phyloP scores from a whole-genome alignment of 148 eudicot species.

The Cornus kousa region DNA sequence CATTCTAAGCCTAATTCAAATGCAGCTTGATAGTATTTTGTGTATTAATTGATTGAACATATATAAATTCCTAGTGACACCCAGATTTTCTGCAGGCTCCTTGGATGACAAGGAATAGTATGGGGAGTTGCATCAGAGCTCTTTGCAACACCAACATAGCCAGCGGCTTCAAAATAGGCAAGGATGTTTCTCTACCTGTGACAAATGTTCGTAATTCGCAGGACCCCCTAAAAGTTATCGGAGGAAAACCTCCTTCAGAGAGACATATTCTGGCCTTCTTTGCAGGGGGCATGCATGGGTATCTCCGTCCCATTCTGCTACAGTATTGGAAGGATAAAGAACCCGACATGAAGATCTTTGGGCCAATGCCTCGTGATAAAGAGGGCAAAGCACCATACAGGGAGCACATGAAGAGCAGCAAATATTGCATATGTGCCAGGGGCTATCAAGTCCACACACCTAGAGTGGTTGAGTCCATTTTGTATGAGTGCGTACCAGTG shows the following conservation, averaged over 20 bases:
- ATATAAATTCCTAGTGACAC: conserved; percentile 3
- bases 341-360: conserved; percentile 66
- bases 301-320: conserved; percentile 63
- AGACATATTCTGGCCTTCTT: conserved; percentile 66
- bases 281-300: conserved; percentile 75
- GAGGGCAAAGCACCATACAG: conserved; percentile 62
- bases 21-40: neutral
- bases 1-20: neutral
- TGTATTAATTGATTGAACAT: neutral
- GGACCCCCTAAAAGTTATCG: conserved; percentile 54
- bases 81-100: conserved; percentile 40
- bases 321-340: conserved; percentile 66
- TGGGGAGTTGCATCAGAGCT: conserved; percentile 62
- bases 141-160: conserved; percentile 73
- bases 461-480: conserved; percentile 69
- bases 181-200: conserved; percentile 67
- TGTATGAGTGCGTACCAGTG: conserved; percentile 76
- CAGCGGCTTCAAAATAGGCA: conserved; percentile 65
- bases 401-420: conserved; percentile 75
- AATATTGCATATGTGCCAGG: conserved; percentile 75
- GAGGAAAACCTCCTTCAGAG: conserved; percentile 62
- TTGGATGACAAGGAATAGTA: conserved; percentile 37
- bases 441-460: conserved; percentile 81
- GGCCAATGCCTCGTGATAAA: conserved; percentile 60
- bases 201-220: conserved; percentile 57